A percentile compares a stretch with the other conserved stretches of the same genome.
Conservation (phyloP, 306 rosid genomes). For the Purshia tridentata region DNA sequence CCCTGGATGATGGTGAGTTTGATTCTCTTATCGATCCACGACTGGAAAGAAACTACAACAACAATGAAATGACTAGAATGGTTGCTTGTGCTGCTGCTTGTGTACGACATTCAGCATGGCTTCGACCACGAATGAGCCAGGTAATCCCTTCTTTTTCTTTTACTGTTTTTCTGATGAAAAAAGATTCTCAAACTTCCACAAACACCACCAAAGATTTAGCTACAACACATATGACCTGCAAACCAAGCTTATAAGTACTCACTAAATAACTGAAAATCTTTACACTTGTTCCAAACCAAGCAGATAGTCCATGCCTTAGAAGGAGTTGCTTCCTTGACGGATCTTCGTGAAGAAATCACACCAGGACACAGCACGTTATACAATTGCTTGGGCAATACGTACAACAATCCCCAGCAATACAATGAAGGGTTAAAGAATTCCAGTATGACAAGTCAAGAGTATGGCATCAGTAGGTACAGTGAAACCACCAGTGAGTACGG, state of each 20-base stretch:
- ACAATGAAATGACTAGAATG: constrained; percentile 27
- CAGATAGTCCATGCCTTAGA: constrained; percentile 55
- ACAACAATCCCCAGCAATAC: constrained; percentile 23
- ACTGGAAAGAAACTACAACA: constrained; percentile 21
- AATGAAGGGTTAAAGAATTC: constrained; percentile 34
- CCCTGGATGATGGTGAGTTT: constrained; percentile 16
- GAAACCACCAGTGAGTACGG: constrained; percentile 52
- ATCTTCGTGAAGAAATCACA: constrained; percentile 33
- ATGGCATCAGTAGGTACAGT: constrained; percentile 31
- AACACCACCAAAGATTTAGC: not conserved
- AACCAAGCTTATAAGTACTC: too few species aligned
- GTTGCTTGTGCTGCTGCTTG: constrained; percentile 29
- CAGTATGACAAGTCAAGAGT: constrained; percentile 32
- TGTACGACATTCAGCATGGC: constrained; percentile 33
- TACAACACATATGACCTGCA: too few species aligned
- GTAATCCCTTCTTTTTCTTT: not conserved
- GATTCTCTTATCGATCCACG: constrained; percentile 24
- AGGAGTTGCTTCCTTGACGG: constrained; percentile 41
- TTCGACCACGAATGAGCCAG: constrained; percentile 27
- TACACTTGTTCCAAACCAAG: constrained; percentile 8
- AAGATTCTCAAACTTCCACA: not conserved
- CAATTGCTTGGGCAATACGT: constrained; percentile 30
- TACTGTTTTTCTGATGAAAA: not conserved
- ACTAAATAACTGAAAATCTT: not conserved
- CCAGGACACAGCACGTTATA: constrained; percentile 25